phyloP scores from a whole-genome alignment of 2,329 filamentous ascomycete genomes.

The Colletotrichum eremochloae region DNA sequence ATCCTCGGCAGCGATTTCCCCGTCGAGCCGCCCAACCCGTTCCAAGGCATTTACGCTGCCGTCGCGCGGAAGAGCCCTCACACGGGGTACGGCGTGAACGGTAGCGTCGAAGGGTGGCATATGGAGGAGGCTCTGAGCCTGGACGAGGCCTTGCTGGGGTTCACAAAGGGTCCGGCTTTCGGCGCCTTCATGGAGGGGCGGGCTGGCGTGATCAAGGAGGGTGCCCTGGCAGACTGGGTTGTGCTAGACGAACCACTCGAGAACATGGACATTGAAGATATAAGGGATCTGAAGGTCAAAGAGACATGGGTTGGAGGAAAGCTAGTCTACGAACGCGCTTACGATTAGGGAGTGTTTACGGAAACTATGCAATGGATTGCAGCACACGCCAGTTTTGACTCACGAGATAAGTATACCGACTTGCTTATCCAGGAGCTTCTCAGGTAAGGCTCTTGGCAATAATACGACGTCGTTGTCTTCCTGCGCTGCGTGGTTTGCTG shows the following conservation, averaged over 20 bases:
- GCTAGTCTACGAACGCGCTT: constrained; percentile 56
- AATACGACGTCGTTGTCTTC: neutral
- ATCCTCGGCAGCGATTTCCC: constrained; percentile 79
- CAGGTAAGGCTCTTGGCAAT: neutral
- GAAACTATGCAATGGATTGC: neutral
- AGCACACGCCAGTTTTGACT: neutral
- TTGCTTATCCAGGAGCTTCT: no score
- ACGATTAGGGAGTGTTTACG: constrained; percentile 1
- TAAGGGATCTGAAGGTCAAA: constrained; percentile 67
- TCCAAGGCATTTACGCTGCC: constrained; percentile 78
- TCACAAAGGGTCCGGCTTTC: constrained; percentile 40
- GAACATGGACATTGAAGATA: constrained; percentile 61
- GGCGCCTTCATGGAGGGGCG: constrained; percentile 66
- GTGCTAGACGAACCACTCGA: constrained; percentile 73
- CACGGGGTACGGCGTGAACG: constrained; percentile 64
- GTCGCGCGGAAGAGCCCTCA: constrained; percentile 71
- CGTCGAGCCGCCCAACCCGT: constrained; percentile 76
- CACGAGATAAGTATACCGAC: neutral
- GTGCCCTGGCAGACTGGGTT: constrained; percentile 77
- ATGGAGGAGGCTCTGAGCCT: constrained; percentile 69
- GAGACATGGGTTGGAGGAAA: constrained; percentile 78
- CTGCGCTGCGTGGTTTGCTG: neutral
- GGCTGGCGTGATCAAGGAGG: constrained; percentile 70
- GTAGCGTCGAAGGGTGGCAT: constrained; percentile 69
- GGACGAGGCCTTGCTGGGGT: constrained; percentile 66